phyloP scores from a whole-genome alignment of 257 asterid species.

The Penstemon newberryi region DNA sequence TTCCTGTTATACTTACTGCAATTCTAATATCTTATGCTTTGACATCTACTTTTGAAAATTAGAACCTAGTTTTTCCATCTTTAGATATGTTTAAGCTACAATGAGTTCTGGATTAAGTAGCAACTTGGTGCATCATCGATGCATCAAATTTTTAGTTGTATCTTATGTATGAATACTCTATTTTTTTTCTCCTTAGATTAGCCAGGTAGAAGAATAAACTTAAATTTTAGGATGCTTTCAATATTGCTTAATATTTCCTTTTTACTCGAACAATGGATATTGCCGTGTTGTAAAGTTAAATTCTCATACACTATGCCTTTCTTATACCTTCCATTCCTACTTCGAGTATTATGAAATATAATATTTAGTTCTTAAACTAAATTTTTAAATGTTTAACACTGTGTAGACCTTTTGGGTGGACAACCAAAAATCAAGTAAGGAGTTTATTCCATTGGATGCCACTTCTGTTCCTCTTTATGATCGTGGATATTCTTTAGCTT shows the following conservation, averaged over 20 bases:
- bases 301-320: conserved; percentile 9
- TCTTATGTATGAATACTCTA: neutral
- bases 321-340: conserved; percentile 16
- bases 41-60: conserved; percentile 9
- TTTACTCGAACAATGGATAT: neutral
- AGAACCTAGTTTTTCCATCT: neutral
- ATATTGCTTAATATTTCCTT: conserved; percentile 18
- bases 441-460: conserved; percentile 60
- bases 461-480: conserved; percentile 75
- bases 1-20: neutral
- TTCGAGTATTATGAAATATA: conserved; percentile 12
- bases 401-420: conserved; percentile 90
- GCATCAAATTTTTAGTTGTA: neutral
- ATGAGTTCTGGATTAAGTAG: neutral
- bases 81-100: neutral
- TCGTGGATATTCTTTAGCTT: conserved; percentile 81
- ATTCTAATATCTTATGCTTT: neutral
- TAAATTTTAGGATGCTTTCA: conserved; percentile 16
- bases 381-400: conserved; percentile 24
- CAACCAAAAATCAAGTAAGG: conserved; percentile 46
- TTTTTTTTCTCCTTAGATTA: conserved; percentile 15
- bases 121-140: neutral
- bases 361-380: neutral
- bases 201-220: conserved; percentile 11
- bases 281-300: neutral